A percentile compares a stretch with the other conserved stretches of the same genome.
Conservation (phyloP, 768 basidiomycete genomes). For the Leccinum boreale region DNA sequence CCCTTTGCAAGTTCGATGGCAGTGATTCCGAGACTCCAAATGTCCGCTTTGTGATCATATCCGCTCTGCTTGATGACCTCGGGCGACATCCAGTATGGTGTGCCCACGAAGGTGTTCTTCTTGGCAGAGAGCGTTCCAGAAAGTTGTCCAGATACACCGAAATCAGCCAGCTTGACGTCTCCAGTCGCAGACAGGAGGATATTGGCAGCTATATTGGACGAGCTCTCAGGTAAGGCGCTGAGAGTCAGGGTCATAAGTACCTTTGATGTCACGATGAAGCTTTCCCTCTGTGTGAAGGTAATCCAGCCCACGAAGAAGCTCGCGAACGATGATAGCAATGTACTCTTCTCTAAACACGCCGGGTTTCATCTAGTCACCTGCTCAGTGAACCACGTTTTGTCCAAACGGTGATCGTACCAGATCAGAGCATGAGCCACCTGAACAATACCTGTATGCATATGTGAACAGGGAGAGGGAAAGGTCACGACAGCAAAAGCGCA, state of each 20-base stretch:
- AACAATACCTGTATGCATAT: conserved; percentile 70
- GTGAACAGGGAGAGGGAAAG: conserved; percentile 6
- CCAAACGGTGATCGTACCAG: conserved; percentile 52
- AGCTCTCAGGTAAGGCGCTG: not conserved
- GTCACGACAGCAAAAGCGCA: conserved; percentile 35
- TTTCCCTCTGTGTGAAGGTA: conserved; percentile 97
- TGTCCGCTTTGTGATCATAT: conserved; percentile 98
- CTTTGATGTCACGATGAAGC: conserved; percentile 99
- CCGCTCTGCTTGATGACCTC: conserved; percentile 99
- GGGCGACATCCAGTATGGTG: conserved; percentile 99
- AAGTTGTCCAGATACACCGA: conserved; percentile 97
- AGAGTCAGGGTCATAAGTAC: conserved; percentile 35
- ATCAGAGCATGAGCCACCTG: conserved; percentile 97
- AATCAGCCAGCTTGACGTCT: conserved; percentile 97
- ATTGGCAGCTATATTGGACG: conserved; percentile 68
- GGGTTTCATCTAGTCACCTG: conserved; percentile 81
- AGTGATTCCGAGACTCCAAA: conserved; percentile 97
- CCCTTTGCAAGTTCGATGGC: conserved; percentile 97
- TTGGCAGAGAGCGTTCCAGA: conserved; percentile 89
- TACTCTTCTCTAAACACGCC: conserved; percentile 98
- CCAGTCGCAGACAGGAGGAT: conserved; percentile 89
- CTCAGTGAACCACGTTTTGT: conserved; percentile 7
- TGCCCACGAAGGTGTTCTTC: conserved; percentile 98
- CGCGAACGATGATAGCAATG: conserved; percentile 94
- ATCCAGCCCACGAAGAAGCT: conserved; percentile 88